Evolutionary conservation across 495 filamentous ascomycete species (phyloP), one percentile per base, ranked within the genome.

Genomic region (Hypomontagnella submonticulosa): DNA sequence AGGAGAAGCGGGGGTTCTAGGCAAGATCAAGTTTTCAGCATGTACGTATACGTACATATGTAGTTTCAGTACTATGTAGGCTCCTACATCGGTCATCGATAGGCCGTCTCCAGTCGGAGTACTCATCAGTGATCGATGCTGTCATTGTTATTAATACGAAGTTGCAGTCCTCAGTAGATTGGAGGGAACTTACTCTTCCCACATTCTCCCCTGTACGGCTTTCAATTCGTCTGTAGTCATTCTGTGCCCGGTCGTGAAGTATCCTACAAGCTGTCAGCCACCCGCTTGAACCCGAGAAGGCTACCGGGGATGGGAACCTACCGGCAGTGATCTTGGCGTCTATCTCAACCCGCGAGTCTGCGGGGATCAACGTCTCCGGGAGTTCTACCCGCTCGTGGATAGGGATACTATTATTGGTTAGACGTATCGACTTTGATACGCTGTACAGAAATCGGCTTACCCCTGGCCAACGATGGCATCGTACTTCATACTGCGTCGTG

Each of bases 311-410:
- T 66, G 75, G 71, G 63, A 81, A 79, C 92, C 77, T 91, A 97
- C 95, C 94, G 23, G 94, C 92, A 65, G 95, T 93, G 74, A 99
- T 97, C 83, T 97, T 99, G 30, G 95, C 95, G 79, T 99, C 95
- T 71, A 99, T 99, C 77, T 99, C 95, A 11, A 99, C 95, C 51
- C 95, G 85, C 50, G 92, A 96, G 78, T 99, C 95, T 67, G 88
- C 91, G 36, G 95, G 95, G 66, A 99, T 97, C 87, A 93, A 89
- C 27, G 91, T 88, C 51, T 97, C 93, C 16, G 95, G 95, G 47
- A 99, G 93, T 37, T 95, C 93, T 40, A 99, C 87, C 53, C 95
- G 88, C 78, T 98, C 94, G 68, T 89, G 81, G 71, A 99, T 98
- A 52, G 92, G 89, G 70, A 99, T 99, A 37, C 84, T 85, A 57